Evolutionary conservation across 2,329 filamentous ascomycete species (phyloP).

Genomic region (Aspergillus oerlinghausenensis): DNA sequence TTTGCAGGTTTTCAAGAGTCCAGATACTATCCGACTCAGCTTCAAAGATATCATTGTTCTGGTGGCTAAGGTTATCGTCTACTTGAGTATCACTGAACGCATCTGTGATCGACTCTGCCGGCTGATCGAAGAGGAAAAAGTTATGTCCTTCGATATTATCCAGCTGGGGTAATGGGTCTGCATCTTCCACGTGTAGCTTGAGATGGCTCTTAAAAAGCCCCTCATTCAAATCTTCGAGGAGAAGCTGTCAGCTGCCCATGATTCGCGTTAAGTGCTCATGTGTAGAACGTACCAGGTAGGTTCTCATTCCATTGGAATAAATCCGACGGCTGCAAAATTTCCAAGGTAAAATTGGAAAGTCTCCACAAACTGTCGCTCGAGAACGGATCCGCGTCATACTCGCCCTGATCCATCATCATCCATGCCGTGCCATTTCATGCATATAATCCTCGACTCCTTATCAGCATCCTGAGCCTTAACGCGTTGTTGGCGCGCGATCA

Average conservation of each 20-base stretch:
- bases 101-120: constrained; percentile 16
- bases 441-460: constrained; percentile 9
- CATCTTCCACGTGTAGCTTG: constrained; percentile 19
- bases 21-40: constrained; percentile 30
- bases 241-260: neutral
- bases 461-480: constrained; percentile 5
- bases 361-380: constrained; percentile 34
- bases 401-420: constrained; percentile 24
- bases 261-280: neutral
- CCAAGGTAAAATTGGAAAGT: constrained; percentile 35
- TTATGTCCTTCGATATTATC: constrained; percentile 27
- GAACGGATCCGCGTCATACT: constrained; percentile 28
- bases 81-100: constrained; percentile 16
- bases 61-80: constrained; percentile 17
- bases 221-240: constrained; percentile 19
- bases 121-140: constrained; percentile 15
- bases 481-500: constrained; percentile 21
- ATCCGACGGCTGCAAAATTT: constrained; percentile 34
- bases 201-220: constrained; percentile 21
- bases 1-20: constrained; percentile 24
- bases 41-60: constrained; percentile 12
- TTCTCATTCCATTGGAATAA: constrained; percentile 31
- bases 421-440: neutral
- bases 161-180: constrained; percentile 27
- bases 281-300: constrained; percentile 27